phyloP scores from a whole-genome alignment of 169 alveolate genomes.

The Plasmodium malariae region DNA sequence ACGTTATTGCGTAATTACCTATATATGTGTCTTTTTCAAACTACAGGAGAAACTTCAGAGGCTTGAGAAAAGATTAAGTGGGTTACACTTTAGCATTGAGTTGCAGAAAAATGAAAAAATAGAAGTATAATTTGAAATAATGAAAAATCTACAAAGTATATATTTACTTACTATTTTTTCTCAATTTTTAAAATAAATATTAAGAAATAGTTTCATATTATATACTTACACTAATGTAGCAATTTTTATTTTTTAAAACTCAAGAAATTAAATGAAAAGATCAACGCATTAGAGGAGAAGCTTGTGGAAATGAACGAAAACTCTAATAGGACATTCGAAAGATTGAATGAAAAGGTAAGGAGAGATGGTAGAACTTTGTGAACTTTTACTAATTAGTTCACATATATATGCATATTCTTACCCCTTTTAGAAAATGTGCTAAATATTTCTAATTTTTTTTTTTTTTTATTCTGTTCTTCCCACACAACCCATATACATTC shows the following conservation, averaged over 20 bases:
- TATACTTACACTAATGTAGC: neutral
- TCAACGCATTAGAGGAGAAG: constrained; percentile 49
- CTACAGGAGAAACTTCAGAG: constrained; percentile 62
- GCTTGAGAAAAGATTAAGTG: constrained; percentile 67
- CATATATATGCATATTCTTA: neutral
- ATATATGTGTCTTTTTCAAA: neutral
- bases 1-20: neutral
- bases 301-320: constrained; percentile 72
- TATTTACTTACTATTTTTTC: neutral
- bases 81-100: constrained; percentile 67
- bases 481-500: neutral
- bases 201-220: neutral
- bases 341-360: constrained; percentile 69
- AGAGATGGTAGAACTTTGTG: neutral
- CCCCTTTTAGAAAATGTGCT: too few species aligned
- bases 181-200: neutral
- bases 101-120: constrained; percentile 75
- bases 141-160: neutral
- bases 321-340: constrained; percentile 65
- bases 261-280: constrained; percentile 56
- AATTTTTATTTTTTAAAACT: neutral
- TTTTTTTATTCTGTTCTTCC: neutral
- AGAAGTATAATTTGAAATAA: constrained; percentile 60
- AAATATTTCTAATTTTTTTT: neutral
- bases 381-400: neutral